Conservation (phyloP, 345 rosid genomes). For the Syzygium grande region DNA sequence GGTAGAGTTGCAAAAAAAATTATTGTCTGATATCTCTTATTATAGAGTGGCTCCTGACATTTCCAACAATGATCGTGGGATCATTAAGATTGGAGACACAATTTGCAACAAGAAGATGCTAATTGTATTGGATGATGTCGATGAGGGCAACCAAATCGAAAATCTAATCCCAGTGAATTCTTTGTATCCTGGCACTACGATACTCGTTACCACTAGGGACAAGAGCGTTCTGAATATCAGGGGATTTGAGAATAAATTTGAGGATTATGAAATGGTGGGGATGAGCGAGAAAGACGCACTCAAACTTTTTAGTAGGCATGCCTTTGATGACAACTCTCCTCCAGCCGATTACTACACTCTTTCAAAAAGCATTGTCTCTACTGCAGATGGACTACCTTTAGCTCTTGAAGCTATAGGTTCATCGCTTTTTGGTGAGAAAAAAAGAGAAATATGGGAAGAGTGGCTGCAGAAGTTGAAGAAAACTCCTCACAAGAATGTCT, state of each 20-base stretch:
- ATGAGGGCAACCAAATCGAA: rapidly evolving
- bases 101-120: not conserved
- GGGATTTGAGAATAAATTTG: too few species aligned
- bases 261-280: not conserved
- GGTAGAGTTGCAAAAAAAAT: not conserved
- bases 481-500: not conserved
- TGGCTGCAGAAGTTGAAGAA: not conserved
- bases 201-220: not conserved
- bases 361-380: not conserved
- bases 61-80: not conserved
- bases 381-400: not conserved
- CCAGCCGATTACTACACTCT: not conserved
- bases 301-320: not conserved
- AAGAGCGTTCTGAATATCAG: too few species aligned
- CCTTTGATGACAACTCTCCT: not conserved
- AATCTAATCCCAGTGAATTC: not conserved
- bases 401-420: not conserved
- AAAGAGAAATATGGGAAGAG: not conserved
- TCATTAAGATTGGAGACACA: not conserved
- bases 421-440: not conserved
- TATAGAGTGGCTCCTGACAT: rapidly evolving
- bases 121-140: not conserved
- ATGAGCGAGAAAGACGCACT: not conserved
- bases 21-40: not conserved
- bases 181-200: not conserved